Evolutionary conservation across 306 rosid genomes (phyloP).

Genomic region (Castanea crenata): DNA sequence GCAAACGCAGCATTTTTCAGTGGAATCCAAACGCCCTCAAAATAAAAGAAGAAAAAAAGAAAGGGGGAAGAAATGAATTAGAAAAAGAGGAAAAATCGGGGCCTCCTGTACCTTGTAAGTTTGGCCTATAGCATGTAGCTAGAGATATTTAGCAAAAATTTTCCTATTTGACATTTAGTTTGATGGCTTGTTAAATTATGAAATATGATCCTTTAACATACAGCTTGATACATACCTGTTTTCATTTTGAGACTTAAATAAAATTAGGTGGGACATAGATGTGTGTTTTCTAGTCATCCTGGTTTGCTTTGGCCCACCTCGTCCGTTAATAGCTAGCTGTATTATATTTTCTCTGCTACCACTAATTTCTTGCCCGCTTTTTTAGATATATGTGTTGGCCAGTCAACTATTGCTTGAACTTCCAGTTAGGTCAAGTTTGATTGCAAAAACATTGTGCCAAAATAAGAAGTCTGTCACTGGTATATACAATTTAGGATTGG

Average conservation of each 20-base stretch:
- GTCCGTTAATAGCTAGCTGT: neutral
- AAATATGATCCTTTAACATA: no score
- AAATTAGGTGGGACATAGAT: neutral
- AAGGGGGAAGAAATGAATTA: no score
- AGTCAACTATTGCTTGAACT: neutral
- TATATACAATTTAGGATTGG: neutral
- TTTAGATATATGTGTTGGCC: neutral
- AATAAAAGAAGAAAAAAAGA: neutral
- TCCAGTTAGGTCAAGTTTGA: neutral
- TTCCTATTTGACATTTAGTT: no score
- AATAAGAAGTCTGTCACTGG: neutral
- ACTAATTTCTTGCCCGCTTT: neutral
- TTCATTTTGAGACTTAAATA: neutral
- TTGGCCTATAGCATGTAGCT: neutral
- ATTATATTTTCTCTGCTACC: neutral
- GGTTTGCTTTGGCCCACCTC: neutral
- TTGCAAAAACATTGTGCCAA: neutral
- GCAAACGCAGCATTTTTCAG: no score
- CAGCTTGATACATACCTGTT: no score
- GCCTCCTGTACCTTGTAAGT: neutral
- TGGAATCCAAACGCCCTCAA: no score
- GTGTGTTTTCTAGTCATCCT: neutral
- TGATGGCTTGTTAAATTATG: no score
- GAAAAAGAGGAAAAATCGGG: no score
- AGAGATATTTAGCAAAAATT: no score